Conservation (phyloP, 306 rosid species). For the Prunus dulcis region DNA sequence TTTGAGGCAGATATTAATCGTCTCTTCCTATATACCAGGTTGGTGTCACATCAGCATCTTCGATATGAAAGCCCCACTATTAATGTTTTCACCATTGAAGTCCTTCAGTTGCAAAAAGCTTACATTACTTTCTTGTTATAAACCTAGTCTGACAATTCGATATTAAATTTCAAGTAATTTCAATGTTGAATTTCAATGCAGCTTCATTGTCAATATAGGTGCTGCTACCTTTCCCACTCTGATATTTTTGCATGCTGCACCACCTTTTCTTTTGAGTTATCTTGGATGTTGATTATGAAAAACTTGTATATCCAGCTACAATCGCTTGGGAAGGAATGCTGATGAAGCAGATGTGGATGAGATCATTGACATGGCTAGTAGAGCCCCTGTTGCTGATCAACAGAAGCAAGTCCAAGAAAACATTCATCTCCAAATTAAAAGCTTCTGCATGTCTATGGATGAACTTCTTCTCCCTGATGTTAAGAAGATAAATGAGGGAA, state of each 20-base stretch:
- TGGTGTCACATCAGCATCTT: constrained; percentile 7
- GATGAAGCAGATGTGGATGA: constrained; percentile 61
- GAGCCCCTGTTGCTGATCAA: constrained; percentile 68
- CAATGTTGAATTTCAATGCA: not conserved
- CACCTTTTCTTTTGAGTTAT: not conserved
- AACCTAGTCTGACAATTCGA: not conserved
- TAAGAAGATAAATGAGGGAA: constrained; percentile 34
- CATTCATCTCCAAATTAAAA: constrained; percentile 61
- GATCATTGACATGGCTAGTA: constrained; percentile 70
- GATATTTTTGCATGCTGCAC: not conserved
- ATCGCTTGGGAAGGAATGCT: constrained; percentile 62
- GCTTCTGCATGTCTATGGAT: constrained; percentile 63
- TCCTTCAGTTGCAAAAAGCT: not conserved
- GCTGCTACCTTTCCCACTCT: constrained; percentile 5
- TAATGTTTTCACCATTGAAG: not conserved
- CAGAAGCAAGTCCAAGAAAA: constrained; percentile 80
- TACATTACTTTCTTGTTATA: not conserved
- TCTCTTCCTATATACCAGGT: constrained; percentile 83
- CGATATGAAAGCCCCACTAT: not conserved
- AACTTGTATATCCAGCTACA: constrained; percentile 59
- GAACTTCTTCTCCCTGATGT: constrained; percentile 60
- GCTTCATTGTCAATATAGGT: not conserved
- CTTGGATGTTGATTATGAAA: constrained; percentile 32
- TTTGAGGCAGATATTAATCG: constrained; percentile 83
- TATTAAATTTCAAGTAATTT: not conserved